Base-by-base conservation (phyloP, 2,329 filamentous ascomycete genomes). In the Aspergillus hortae region DNA sequence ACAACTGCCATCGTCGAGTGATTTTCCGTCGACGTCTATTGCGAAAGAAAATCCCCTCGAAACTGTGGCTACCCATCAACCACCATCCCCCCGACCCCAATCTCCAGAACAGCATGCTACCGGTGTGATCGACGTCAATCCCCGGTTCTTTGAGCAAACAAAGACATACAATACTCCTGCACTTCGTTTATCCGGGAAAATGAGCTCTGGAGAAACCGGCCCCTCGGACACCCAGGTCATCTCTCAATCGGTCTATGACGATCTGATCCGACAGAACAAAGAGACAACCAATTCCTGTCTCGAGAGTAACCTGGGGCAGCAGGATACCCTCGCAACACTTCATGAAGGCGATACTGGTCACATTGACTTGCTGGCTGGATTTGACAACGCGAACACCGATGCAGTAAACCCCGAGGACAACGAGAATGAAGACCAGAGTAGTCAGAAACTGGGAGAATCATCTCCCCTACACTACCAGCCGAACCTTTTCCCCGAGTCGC, bases 341-440 rank as follows among this genome's bases (percentile, higher is more conserved):
- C 59, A 68, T 30, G 71, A 74, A 55, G 74, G 72, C 1, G 74
- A 76, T 48, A 69, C 66, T 49, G 74, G 72, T 4, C 72, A 76
- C 62, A 62, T 77, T 44, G 70, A 77, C 53, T 54, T 77, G 14
- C 56, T 75, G 21, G 67, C 70, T 10, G 71, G 67, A 35, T 68
- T 76, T 38, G 68, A 68, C 12, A 60, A 61, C 25, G 56, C 59
- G 19, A 63, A 58, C 40, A 54, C 56, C 6, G 57, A 56, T 38
- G 44, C 48, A 27, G 57, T 56, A 14, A 57, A 62, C 38, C 60
- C 57, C 81, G 55, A 90, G 14, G 40, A 42, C 14, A 42, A 42
- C 81, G 49, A 90, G 74, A 25, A 65, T 52, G 67, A 72, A 46
- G 70, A 73, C n/a, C 65, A 66, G 50, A 63, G 58, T 49, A 67